phyloP scores from a whole-genome alignment of 2,329 filamentous ascomycete species.

The Clathrospora elynae region DNA sequence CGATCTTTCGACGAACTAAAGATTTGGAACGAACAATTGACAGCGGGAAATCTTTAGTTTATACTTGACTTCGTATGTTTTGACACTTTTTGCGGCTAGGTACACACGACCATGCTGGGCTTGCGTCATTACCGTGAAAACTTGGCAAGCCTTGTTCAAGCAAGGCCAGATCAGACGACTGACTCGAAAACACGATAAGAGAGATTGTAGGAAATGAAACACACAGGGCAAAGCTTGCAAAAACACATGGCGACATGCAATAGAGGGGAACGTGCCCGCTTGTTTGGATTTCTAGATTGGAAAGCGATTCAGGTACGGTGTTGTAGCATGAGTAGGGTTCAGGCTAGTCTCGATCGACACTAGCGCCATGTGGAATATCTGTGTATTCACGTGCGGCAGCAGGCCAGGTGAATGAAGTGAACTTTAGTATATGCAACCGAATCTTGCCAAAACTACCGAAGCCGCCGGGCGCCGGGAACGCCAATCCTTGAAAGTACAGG shows the following conservation, averaged over 20 bases:
- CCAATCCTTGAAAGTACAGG: constrained; percentile 39
- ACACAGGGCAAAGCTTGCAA: background rate
- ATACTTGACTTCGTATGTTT: constrained; percentile 19
- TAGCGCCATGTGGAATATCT: too few relatives aligned
- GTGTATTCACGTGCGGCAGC: too few relatives aligned
- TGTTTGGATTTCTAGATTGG: background rate
- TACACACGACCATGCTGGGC: constrained; percentile 36
- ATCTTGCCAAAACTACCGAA: constrained; percentile 12
- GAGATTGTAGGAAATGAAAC: too few relatives aligned
- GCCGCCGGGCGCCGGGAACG: constrained; percentile 37
- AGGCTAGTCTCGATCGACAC: background rate
- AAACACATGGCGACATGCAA: background rate
- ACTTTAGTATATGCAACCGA: background rate
- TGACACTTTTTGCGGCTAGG: constrained; percentile 23
- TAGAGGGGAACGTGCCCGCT: background rate
- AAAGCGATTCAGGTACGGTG: background rate
- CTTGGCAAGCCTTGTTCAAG: constrained; percentile 31
- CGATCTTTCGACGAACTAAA: background rate
- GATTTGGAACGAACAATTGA: background rate
- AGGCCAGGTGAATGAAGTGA: background rate
- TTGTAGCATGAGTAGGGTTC: background rate
- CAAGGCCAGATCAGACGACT: constrained; percentile 13
- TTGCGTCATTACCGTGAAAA: constrained; percentile 40
- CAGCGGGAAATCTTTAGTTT: constrained; percentile 9
- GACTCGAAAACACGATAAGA: too few relatives aligned